Percentiles rank a stretch among this genome's conserved stretches.
Evolutionary conservation across 169 alveolate species (phyloP).

Genomic region (Plasmodium reichenowi): DNA sequence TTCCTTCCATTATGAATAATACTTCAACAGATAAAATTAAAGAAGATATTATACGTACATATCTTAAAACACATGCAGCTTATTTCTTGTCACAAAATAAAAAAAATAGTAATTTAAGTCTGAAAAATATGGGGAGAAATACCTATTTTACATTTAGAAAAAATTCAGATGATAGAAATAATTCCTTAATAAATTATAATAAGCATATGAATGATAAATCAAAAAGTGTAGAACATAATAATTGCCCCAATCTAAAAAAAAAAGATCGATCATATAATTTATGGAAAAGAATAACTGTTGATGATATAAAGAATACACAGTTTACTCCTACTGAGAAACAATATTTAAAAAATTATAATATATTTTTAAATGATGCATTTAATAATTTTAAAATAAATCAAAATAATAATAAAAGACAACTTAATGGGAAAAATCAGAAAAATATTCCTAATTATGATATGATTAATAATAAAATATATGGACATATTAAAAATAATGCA

Average conservation of each 20-base stretch:
- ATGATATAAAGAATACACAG: conserved; percentile 34
- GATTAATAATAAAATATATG: background rate
- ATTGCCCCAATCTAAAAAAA: background rate
- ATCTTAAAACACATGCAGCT: conserved; percentile 65
- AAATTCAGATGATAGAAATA: background rate
- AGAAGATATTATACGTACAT: conserved; percentile 70
- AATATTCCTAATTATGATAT: background rate
- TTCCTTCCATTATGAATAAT: conserved; percentile 26
- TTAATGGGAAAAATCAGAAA: background rate
- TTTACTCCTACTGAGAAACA: background rate
- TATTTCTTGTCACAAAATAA: conserved; percentile 35
- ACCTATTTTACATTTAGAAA: conserved; percentile 3
- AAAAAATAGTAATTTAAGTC: conserved; percentile 21
- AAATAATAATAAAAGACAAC: background rate
- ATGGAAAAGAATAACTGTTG: conserved; percentile 26
- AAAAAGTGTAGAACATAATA: background rate
- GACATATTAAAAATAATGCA: background rate
- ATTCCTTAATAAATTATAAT: conserved; percentile 7
- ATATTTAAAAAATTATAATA: background rate
- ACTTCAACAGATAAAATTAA: conserved; percentile 48
- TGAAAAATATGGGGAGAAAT: background rate
- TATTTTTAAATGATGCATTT: conserved; percentile 34
- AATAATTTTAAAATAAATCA: background rate
- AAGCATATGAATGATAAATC: background rate
- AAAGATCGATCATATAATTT: conserved; percentile 46